These are phyloP conservation scores for Trichoderma afroharzianum DNA, from an alignment of 2,329 filamentous ascomycete genomes.

Conservation along the genomic window DNA sequence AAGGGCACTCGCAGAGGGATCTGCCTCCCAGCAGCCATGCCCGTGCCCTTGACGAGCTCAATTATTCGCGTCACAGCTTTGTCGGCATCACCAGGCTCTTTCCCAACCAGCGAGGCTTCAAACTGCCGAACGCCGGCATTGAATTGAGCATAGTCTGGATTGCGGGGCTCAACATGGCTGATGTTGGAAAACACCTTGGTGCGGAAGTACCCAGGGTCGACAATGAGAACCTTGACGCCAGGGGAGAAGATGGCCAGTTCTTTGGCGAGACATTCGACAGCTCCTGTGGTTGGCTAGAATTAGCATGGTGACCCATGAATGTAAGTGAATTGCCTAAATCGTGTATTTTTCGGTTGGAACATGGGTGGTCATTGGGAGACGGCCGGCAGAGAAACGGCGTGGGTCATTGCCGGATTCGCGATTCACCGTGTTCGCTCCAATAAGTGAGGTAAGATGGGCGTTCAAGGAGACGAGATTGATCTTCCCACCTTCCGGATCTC, in stretches of 20 bases:
- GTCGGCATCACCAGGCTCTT: constrained; percentile 47
- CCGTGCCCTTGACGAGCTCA: constrained; percentile 49
- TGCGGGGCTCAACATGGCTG: constrained; percentile 25
- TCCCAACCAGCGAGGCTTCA: constrained; percentile 21
- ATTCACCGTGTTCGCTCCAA: neutral
- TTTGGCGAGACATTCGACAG: constrained; percentile 26
- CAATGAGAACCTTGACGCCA: constrained; percentile 34
- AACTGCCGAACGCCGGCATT: constrained; percentile 25
- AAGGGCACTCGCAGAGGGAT: constrained; percentile 49
- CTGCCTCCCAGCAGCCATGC: constrained; percentile 26
- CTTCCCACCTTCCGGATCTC: neutral
- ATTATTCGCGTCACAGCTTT: constrained; percentile 52
- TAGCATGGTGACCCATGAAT: neutral
- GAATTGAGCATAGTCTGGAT: constrained; percentile 30
- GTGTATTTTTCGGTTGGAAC: neutral
- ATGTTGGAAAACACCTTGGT: constrained; percentile 39
- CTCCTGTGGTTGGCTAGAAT: constrained; percentile 17
- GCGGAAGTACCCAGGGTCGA: constrained; percentile 40
- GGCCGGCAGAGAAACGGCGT: neutral
- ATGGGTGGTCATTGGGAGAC: neutral
- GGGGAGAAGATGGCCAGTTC: constrained; percentile 24
- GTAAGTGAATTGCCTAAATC: neutral
- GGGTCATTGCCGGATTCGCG: neutral
- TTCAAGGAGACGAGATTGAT: neutral
- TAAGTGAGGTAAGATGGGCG: neutral